Conservation (phyloP, 805 yeast genomes). For the Ogataea degrootiae region DNA sequence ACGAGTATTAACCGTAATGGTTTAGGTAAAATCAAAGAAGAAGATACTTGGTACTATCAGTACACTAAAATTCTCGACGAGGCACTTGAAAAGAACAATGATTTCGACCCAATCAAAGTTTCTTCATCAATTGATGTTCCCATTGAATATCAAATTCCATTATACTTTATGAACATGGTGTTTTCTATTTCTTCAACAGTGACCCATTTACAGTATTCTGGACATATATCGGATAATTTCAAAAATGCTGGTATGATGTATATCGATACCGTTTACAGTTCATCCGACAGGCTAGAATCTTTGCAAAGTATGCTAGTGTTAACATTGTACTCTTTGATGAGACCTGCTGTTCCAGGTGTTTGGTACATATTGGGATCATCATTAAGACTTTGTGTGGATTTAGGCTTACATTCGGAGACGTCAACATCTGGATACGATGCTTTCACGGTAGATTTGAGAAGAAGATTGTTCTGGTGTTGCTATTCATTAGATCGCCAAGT, state of each 20-base stretch:
- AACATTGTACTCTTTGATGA: slow-evolving; percentile 73
- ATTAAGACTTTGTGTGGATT: slow-evolving; percentile 71
- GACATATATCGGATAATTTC: slow-evolving; percentile 64
- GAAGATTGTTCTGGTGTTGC: slow-evolving; percentile 85
- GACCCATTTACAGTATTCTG: slow-evolving; percentile 62
- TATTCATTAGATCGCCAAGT: slow-evolving; percentile 83
- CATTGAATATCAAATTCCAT: slow-evolving; percentile 40
- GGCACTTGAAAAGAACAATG: slow-evolving; percentile 15
- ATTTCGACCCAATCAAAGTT: slow-evolving; percentile 30
- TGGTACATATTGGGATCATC: slow-evolving; percentile 88
- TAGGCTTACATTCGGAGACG: slow-evolving; percentile 77
- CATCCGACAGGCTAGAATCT: slow-evolving; percentile 61
- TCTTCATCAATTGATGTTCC: slow-evolving; percentile 43
- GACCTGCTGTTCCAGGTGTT: slow-evolving; percentile 88
- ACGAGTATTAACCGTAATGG: slow-evolving; percentile 39
- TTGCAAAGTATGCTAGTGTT: slow-evolving; percentile 67
- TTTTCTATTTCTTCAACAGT: slow-evolving; percentile 80
- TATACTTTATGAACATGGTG: slow-evolving; percentile 69
- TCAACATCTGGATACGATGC: slow-evolving; percentile 38
- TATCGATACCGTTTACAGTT: slow-evolving; percentile 51
- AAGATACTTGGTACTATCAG: slow-evolving; percentile 44
- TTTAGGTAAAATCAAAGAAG: slow-evolving; percentile 26
- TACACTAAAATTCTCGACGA: slow-evolving; percentile 34
- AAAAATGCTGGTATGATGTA: slow-evolving; percentile 59
- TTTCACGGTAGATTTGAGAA: slow-evolving; percentile 59